These are phyloP conservation scores for Camellia lanceoleosa DNA, from an alignment of 148 eudicot species.

Conservation along the genomic window DNA sequence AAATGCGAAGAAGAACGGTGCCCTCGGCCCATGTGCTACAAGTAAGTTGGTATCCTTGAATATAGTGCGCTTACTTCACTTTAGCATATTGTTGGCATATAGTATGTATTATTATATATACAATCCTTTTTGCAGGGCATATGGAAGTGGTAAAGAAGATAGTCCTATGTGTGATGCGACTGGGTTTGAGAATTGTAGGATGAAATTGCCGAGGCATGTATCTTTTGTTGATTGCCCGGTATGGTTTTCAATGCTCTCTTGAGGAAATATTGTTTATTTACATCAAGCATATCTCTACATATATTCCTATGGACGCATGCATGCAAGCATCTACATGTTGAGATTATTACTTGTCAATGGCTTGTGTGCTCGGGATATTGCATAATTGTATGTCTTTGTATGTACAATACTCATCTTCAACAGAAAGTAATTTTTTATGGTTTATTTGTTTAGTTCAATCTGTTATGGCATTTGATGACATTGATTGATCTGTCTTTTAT, in stretches of 20 bases:
- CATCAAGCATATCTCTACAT: background rate
- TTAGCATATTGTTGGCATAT: conserved; percentile 2
- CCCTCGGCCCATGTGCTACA: conserved; percentile 90
- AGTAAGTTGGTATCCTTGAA: conserved; percentile 38
- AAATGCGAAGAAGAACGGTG: conserved; percentile 95
- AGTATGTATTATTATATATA: background rate
- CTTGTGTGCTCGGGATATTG: background rate
- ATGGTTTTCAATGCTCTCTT: conserved; percentile 21
- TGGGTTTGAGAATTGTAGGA: conserved; percentile 84
- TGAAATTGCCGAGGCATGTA: conserved; percentile 91
- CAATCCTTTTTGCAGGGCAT: conserved; percentile 58
- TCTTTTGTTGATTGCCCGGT: conserved; percentile 99
- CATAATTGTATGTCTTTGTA: background rate
- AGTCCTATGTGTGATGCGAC: conserved; percentile 92
- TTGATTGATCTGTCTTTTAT: background rate
- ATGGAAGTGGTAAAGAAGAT: conserved; percentile 99
- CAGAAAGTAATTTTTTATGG: background rate
- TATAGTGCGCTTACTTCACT: background rate
- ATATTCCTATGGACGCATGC: background rate
- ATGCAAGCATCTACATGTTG: background rate
- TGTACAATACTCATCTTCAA: background rate
- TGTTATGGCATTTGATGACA: background rate
- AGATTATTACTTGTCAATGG: background rate
- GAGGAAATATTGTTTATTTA: conserved; percentile 8
- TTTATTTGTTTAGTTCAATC: background rate